Percentiles rank a stretch among this genome's conserved stretches.
Conservation (phyloP, 257 asterid genomes). For the Anisodus tanguticus region DNA sequence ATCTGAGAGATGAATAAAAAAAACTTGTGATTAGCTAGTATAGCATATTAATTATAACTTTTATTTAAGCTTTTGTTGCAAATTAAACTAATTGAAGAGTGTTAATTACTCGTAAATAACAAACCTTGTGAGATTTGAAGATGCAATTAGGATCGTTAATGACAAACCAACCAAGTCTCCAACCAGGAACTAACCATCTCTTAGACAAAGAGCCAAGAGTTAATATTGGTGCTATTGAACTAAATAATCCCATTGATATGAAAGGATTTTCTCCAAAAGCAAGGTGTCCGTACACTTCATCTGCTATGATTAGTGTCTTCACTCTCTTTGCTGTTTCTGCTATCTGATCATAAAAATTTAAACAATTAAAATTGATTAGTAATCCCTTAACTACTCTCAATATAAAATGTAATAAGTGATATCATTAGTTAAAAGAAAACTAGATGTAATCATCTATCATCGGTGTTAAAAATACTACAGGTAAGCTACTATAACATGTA, state of each 20-base stretch:
- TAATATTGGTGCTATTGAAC: conserved; percentile 64
- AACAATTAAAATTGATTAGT: neutral
- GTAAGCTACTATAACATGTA: too few relatives aligned
- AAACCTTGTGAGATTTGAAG: conserved; percentile 62
- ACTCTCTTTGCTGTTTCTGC: conserved; percentile 78
- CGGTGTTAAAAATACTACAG: too few relatives aligned
- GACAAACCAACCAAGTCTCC: conserved; percentile 96
- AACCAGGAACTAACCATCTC: conserved; percentile 93
- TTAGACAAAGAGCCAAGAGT: conserved; percentile 90
- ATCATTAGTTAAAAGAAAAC: neutral
- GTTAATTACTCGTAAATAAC: too few relatives aligned
- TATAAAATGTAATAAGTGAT: neutral
- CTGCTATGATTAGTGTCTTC: conserved; percentile 63
- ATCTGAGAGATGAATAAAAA: conserved; percentile 48
- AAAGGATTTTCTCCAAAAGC: conserved; percentile 74
- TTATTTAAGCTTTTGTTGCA: too few relatives aligned
- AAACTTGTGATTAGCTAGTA: neutral
- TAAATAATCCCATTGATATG: conserved; percentile 85
- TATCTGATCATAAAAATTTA: conserved; percentile 44
- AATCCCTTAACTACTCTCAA: neutral
- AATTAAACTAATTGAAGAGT: too few relatives aligned
- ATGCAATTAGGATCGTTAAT: conserved; percentile 61
- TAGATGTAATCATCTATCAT: neutral
- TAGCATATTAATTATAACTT: neutral
- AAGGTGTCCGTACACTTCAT: conserved; percentile 90